Evolutionary conservation across 78 protist genomes (phyloP), one percentile per base, ranked within the genome.

Genomic region (Dictyostelium purpureum): DNA sequence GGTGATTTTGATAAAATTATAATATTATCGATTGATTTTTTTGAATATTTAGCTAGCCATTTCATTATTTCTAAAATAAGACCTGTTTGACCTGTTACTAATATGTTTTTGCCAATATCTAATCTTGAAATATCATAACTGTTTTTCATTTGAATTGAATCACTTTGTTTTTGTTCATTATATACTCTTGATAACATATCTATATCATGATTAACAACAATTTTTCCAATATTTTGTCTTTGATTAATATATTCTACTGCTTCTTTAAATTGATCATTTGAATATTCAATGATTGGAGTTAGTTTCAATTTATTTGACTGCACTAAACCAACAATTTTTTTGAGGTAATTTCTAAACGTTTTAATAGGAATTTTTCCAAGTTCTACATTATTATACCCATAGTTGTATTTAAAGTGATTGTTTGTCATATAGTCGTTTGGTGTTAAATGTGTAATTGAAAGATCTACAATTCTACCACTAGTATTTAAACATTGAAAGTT

Each of bases 401-500:
- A 21, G 51, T 37, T n/a, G 56, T 14, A 37, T 57, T 57, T 57
- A n/a, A 57, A 24, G 7, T 12, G 14, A 24, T 24, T 57, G n/a
- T 24, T 21, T 19, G 14, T 28, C 66, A n/a, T 40, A 42, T 37
- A n/a, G 0, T 69, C 77, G 11, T 70, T 43, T 21, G 77, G 47
- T 33, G 70, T 69, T 37, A 85, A 33, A 18, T 85, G 83, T 10
- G 82, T 69, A 12, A 59, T 26, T 59, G 67, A 59, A 28, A 65
- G 43, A 65, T 65, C 73, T 18, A 24, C 7, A 28, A 9, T 35
- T 33, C 38, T 9, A 2, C 73, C 73, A 65, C 21, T 16, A 16
- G 4, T 21, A 10, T 16, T 35, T 35, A 65, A 24, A 24, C 73
- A 65, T 65, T 65, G 24, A 2, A 65, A 35, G 18, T 65, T 65